These are phyloP conservation scores for Mortierella sp. DNA, from an alignment of 371 early-diverging fungal species.

Conservation along the genomic window DNA sequence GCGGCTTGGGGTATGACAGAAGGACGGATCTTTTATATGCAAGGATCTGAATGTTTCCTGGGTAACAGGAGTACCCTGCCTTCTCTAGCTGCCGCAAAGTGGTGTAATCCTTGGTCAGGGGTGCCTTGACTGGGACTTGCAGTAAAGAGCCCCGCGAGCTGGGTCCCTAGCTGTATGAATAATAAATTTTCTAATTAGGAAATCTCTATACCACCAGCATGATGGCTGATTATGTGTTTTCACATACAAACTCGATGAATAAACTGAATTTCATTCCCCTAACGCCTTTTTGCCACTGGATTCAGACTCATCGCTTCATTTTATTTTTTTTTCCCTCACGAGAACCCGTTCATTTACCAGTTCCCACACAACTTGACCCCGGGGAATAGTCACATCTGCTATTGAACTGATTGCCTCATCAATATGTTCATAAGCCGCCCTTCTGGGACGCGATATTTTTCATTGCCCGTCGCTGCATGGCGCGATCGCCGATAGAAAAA, in stretches of 20 bases:
- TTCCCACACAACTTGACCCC: neutral
- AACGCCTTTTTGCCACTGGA: neutral
- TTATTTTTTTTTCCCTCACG: neutral
- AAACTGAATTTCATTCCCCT: neutral
- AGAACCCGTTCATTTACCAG: neutral
- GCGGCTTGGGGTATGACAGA: neutral
- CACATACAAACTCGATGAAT: neutral
- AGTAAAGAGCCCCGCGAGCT: neutral
- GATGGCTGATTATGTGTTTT: neutral
- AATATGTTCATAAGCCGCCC: neutral
- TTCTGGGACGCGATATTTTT: neutral
- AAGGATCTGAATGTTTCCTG: neutral
- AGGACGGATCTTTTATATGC: neutral
- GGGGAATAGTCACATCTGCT: neutral
- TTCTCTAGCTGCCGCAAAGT: neutral
- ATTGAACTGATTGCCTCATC: neutral
- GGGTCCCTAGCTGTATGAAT: neutral
- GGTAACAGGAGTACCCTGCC: neutral
- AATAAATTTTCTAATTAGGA: no score
- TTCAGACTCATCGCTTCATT: neutral
- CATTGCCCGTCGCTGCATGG: neutral
- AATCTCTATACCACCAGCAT: no score
- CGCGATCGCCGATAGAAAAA: neutral
- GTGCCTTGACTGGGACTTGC: neutral
- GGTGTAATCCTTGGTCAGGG: neutral